Evolutionary conservation across 2,329 filamentous ascomycete species (phyloP), one percentile per base, ranked within the genome.

Genomic region (Clarireedia homoeocarpa): DNA sequence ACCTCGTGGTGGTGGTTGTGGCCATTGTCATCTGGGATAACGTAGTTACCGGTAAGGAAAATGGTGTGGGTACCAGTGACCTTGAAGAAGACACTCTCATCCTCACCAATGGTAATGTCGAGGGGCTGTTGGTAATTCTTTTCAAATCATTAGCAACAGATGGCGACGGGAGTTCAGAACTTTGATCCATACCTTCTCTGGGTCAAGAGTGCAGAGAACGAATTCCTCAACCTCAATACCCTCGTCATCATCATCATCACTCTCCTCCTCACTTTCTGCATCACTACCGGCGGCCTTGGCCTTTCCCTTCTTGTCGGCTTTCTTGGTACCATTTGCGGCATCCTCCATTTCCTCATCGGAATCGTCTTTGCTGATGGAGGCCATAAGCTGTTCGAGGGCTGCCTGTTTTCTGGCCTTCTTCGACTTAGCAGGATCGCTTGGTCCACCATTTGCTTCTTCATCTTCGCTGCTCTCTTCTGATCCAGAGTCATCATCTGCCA

Each of bases 111-210:
- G 62, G 89, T 94, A 73, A 99, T 89, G 74, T 99, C 90, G 58
- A 99, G 83, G 48, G 94, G 77, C 75, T 99, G 95, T 76, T 99
- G 94, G 81, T 87, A 96, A 77, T 89, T 83, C 94, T 97, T 67
- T 48, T 54, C 27, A 9, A 40, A 9, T 34, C 30, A 12, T 34
- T 34, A 34, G 30, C 12, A 34, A 34, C 9, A 12, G 10, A 12
- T 34, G 30, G 30, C 10, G 30, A 34, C 30, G 10, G 12, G 30
- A 34, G 30, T 34, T 34, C 7, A 12, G 30, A 12, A 12, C 4
- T 34, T 34, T 34, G 30, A 34, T 56, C 70, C 81, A 72, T 85
- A 96, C 94, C 77, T 86, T 89, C 73, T 90, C 84, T 34, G 91
- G 89, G 75, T 97, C 91, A 54, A 99, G 83, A 60, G 94, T 99